These are phyloP conservation scores for Taiozyma sp. DNA, from an alignment of 1,139 yeast species.

Conservation along the genomic window DNA sequence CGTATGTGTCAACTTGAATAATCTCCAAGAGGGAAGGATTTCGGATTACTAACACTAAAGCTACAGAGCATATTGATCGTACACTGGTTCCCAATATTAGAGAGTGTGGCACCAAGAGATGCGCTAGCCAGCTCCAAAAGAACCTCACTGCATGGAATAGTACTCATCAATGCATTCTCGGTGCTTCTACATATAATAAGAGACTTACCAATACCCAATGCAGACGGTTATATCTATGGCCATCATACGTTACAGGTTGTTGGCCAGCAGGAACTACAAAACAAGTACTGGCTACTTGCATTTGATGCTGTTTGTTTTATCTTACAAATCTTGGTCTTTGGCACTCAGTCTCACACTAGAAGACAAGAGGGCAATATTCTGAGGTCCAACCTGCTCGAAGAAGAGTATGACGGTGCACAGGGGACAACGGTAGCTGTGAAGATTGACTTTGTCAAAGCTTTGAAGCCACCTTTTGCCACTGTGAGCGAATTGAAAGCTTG, in stretches of 20 bases:
- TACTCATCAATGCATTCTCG: slow-evolving; percentile 7
- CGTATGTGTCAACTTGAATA: slow-evolving; percentile 5
- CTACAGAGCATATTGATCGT: not conserved
- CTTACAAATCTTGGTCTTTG: slow-evolving; percentile 13
- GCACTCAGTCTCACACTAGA: slow-evolving; percentile 6
- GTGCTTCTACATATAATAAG: slow-evolving; percentile 9
- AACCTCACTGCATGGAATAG: slow-evolving; percentile 8
- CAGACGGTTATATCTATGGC: slow-evolving; percentile 21
- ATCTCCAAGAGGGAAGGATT: not conserved
- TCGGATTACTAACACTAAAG: not conserved
- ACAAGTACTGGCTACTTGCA: slow-evolving; percentile 10
- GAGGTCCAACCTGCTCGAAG: not conserved
- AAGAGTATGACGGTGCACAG: slow-evolving; percentile 12
- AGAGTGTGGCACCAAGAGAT: slow-evolving; percentile 8
- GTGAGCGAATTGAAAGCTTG: slow-evolving; percentile 11
- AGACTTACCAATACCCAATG: slow-evolving; percentile 17
- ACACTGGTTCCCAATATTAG: slow-evolving; percentile 4
- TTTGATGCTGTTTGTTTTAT: slow-evolving; percentile 15
- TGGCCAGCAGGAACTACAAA: slow-evolving; percentile 17
- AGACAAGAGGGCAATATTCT: not conserved
- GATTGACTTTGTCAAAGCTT: slow-evolving; percentile 10
- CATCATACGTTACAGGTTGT: slow-evolving; percentile 21
- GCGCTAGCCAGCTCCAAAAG: slow-evolving; percentile 5
- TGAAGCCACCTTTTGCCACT: slow-evolving; percentile 11
- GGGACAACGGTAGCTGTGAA: slow-evolving; percentile 9